Evolutionary conservation across 305 asterid genomes (phyloP).

Genomic region (Rubia balearica): DNA sequence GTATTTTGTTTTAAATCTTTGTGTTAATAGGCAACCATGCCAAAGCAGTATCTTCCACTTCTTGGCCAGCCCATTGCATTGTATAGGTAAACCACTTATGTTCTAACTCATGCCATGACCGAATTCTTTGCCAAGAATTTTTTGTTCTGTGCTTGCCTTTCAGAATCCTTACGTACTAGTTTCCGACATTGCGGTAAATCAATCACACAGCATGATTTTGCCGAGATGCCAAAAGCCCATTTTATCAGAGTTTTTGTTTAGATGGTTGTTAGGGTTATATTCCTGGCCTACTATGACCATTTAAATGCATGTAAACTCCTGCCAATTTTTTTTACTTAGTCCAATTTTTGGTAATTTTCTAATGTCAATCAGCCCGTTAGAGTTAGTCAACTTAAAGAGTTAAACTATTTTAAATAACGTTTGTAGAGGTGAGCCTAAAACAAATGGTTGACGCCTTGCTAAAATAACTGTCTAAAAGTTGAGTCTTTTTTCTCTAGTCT

Average conservation of each 20-base stretch:
- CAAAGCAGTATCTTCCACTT: conserved; percentile 97
- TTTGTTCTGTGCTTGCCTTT: background rate
- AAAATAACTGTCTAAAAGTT: background rate
- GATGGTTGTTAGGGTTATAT: background rate
- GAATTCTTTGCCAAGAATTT: background rate
- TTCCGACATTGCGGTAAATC: background rate
- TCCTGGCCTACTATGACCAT: background rate
- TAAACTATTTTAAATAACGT: background rate
- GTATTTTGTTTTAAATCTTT: conserved; percentile 21
- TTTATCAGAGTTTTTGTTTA: background rate
- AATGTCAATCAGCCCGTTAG: background rate
- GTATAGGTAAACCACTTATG: conserved; percentile 52
- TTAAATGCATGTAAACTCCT: background rate
- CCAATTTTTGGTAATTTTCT: background rate
- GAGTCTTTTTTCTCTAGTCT: conserved; percentile 10
- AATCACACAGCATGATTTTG: background rate
- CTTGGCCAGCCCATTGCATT: conserved; percentile 92
- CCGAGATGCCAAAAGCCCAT: background rate
- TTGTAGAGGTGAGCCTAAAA: background rate
- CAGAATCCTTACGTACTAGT: background rate
- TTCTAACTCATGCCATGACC: conserved; percentile 9
- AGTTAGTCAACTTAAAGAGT: background rate
- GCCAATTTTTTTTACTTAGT: background rate
- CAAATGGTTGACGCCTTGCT: background rate
- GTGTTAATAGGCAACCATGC: conserved; percentile 79